These are phyloP conservation scores for Ilyonectria mors-panacis DNA, from an alignment of 2,329 filamentous ascomycete genomes.

Conservation along the genomic window DNA sequence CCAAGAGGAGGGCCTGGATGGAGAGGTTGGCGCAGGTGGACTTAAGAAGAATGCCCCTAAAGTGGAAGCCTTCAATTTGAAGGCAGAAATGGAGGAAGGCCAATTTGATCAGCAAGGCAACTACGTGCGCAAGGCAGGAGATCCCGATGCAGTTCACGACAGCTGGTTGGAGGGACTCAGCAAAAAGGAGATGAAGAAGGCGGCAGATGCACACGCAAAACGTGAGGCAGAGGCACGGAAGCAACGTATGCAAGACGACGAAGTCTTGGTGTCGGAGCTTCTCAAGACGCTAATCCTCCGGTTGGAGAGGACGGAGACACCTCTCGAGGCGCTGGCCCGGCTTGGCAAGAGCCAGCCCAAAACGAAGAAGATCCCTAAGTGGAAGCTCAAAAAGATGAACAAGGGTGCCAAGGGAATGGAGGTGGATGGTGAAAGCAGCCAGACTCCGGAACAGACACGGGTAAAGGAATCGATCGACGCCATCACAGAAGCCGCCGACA, in stretches of 20 bases:
- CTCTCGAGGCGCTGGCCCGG: conserved; percentile 88
- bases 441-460: conserved; percentile 78
- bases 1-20: conserved; percentile 83
- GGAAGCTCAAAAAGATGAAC: conserved; percentile 79
- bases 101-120: conserved; percentile 93
- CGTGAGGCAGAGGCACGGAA: conserved; percentile 83
- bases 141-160: conserved; percentile 93
- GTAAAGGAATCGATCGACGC: conserved; percentile 82
- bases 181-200: conserved; percentile 93
- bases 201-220: conserved; percentile 88
- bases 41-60: conserved; percentile 95
- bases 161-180: conserved; percentile 92
- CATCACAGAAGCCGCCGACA: conserved; percentile 92
- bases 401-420: conserved; percentile 76
- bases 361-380: conserved; percentile 72
- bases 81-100: conserved; percentile 90
- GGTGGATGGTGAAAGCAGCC: conserved; percentile 67
- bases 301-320: conserved; percentile 86
- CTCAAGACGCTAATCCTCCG: conserved; percentile 79
- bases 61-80: conserved; percentile 97
- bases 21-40: conserved; percentile 90
- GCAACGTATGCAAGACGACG: conserved; percentile 81
- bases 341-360: conserved; percentile 79
- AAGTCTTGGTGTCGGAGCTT: conserved; percentile 79
- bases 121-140: conserved; percentile 88